Evolutionary conservation across 1,139 yeast genomes (phyloP), one percentile per base, ranked within the genome.

Genomic region (Debaryomyces sp.): DNA sequence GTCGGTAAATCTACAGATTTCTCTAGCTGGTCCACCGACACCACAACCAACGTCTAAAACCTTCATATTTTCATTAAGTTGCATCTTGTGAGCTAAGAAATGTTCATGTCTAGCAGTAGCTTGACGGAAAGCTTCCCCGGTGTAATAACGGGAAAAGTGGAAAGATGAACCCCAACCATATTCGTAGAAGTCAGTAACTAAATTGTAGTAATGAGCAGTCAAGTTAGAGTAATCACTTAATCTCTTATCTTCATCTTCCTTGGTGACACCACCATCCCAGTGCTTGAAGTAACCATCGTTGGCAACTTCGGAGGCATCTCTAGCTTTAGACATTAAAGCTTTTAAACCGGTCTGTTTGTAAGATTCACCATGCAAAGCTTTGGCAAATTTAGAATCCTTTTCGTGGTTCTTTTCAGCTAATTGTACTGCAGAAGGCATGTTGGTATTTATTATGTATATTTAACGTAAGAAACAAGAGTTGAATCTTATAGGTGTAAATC

Each of bases 101-200:
- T 94, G 99, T 75, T 94, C 99, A 71, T 94, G 99, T 77, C 99
- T 84, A 44, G 98, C 98, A 59, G 90, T 84, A 41, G 98, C 96
- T 72, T 94, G 98, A 64, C 84, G 77, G 76, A 94, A 94, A 35
- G 96, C 85, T 75, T 94, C 99, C 53, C 97, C 98, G 65, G 78
- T 80, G 78, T 89, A 92, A 77, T 87, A 94, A 62, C 97, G 84
- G 41, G 96, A 89, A 69, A 94, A 94, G 71, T 94, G 99, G 89
- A 94, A 94, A n/a, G 97, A 89, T 22, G 97, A 82, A 54, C 99
- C 99, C 99, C 99, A 94, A 43, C 99, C 99, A 71, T 94, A 94
- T 76, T 94, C 99, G 78, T 94, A 94, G 66, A 84, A 89, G 71
- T 94, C 99, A 35, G 99, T 92, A 47, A 90, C 98, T 67, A 94